Conservation (phyloP, 2,329 filamentous ascomycete species). For the Periconia sp. region DNA sequence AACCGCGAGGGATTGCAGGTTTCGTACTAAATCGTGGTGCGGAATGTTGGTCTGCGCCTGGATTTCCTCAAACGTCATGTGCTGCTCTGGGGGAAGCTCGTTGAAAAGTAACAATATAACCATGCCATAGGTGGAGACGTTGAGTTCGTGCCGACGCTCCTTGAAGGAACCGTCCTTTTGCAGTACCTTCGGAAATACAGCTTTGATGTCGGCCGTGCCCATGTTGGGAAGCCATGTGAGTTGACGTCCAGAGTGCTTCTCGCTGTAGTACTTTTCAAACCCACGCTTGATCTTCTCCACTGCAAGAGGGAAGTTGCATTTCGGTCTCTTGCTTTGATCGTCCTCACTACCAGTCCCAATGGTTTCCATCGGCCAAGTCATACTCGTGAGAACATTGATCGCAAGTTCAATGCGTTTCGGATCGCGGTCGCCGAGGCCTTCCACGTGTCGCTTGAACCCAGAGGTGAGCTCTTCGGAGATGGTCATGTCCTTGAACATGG, state of each 20-base stretch:
- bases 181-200: constrained; percentile 70
- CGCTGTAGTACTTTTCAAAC: constrained; percentile 86
- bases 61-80: constrained; percentile 72
- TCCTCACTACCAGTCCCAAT: constrained; percentile 64
- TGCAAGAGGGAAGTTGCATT: constrained; percentile 72
- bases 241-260: constrained; percentile 82
- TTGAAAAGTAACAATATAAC: constrained; percentile 89
- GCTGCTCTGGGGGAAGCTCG: constrained; percentile 58
- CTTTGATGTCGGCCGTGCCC: constrained; percentile 86
- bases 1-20: constrained; percentile 79
- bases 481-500: constrained; percentile 97
- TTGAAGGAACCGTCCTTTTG: constrained; percentile 68
- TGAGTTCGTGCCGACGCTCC: constrained; percentile 82
- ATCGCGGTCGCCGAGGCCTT: constrained; percentile 57
- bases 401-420: constrained; percentile 72
- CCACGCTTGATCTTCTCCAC: constrained; percentile 77
- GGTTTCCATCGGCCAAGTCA: constrained; percentile 91
- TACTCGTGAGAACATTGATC: constrained; percentile 85
- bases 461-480: constrained; percentile 81
- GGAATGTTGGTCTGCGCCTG: constrained; percentile 81
- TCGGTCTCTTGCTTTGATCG: constrained; percentile 48
- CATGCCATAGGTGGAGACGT: constrained; percentile 91
- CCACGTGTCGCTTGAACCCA: constrained; percentile 73
- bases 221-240: constrained; percentile 78
- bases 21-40: constrained; percentile 69